Base-by-base conservation (phyloP, 2,329 filamentous ascomycete genomes). In the Macrophomina pseudophaseolina region DNA sequence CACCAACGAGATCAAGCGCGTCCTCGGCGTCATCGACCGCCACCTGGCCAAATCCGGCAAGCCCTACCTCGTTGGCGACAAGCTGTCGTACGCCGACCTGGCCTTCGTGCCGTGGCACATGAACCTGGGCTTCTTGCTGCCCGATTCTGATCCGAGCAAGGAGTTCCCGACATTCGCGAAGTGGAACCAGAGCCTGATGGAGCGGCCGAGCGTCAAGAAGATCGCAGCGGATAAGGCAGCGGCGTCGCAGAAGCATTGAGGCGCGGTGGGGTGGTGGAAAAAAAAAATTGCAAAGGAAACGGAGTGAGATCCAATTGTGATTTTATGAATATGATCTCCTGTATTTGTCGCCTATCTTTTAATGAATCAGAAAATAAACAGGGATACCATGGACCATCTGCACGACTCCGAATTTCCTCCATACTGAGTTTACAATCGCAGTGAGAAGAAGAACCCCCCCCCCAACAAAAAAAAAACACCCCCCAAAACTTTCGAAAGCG, bases 1-100 rank as follows among this genome's bases (percentile, higher is more conserved):
- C 70, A 64, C 71, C 18, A 77, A 78, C 32, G 82, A 85, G 69
- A 73, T 81, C 63, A 74, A 76, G 33, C 81, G 83, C 52, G 76
- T 85, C 14, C 72, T 77, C 5, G 75, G 75, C 16, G 82, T 85
- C 5, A 72, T 86, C 12, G 79, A 85, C 44, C 67, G 68, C 3
- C 74, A 75, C 35, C 72, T 84, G 14, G 69, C 74, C 64, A 72
- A 73, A 66, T 68, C 68, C 3, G 72, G 72, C 5, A 74, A 72
- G 12, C 68, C 76, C 35, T 83, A 76, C 67, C 73, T 84, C 14
- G 79, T 83, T 0, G 81, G 81, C 18, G 76, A 79, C 49, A 82
- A 80, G 67, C 72, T 72, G 66, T 80, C 77, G 5, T 82, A 79
- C 72, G 81, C 74, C 5, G 82, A 84, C 68, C 70, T 80, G 11